phyloP scores from a whole-genome alignment of 169 alveolate species.

The Condylostoma magnum region DNA sequence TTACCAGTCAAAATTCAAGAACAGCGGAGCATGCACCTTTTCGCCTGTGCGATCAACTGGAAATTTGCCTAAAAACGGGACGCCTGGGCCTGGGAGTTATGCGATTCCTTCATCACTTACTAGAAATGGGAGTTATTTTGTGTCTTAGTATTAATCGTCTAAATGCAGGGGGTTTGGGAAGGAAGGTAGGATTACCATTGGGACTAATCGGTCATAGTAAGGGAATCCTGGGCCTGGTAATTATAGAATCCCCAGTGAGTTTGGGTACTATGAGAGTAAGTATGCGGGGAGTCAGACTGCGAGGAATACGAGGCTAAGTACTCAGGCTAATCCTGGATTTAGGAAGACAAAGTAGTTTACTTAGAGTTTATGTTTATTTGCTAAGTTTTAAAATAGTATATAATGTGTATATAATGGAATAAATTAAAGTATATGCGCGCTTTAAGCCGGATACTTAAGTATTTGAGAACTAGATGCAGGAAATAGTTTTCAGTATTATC shows the following conservation, averaged over 20 bases:
- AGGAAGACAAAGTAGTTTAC: no score
- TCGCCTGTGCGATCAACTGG: constrained; percentile 38
- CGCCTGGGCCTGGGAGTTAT: constrained; percentile 33
- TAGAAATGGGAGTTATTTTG: neutral
- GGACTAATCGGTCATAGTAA: neutral
- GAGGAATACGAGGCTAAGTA: neutral
- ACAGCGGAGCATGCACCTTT: constrained; percentile 33
- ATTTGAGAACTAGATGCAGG: no score
- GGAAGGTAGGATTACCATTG: neutral
- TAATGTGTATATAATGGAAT: no score
- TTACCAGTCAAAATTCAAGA: constrained; percentile 36
- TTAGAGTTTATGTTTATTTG: no score
- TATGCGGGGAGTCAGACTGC: neutral
- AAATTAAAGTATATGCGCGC: no score
- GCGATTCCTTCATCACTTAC: no score
- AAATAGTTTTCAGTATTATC: no score
- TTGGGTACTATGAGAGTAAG: constrained; percentile 67
- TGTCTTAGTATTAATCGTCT: neutral
- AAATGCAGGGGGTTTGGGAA: neutral
- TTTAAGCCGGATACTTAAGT: no score
- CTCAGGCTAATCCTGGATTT: no score
- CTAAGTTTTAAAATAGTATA: no score
- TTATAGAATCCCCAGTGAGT: constrained; percentile 71
- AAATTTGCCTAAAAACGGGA: neutral
- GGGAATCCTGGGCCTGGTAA: constrained; percentile 73